Percentiles rank a stretch among this genome's conserved stretches.
Conservation (phyloP, 768 basidiomycete species). For the Lanmaoa pseudosensibilis region DNA sequence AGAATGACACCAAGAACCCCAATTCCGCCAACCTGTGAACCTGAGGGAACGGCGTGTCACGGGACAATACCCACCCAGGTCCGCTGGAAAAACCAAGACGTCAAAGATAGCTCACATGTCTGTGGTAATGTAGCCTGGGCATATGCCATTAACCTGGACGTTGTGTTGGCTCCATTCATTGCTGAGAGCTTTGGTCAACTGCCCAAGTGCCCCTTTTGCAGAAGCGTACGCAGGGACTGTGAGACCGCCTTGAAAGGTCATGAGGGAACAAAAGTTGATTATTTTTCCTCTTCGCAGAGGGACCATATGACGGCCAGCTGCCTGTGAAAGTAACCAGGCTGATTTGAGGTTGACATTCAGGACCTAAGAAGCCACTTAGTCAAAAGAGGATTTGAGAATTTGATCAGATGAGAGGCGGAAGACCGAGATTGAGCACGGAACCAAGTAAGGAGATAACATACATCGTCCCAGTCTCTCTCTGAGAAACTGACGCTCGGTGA, state of each 20-base stretch:
- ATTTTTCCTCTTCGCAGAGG: slow-evolving; percentile 67
- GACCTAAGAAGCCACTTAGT: slow-evolving; percentile 48
- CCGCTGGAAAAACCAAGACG: slow-evolving; percentile 9
- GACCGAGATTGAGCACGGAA: slow-evolving; percentile 9
- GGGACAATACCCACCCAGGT: slow-evolving; percentile 1
- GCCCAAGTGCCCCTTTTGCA: slow-evolving; percentile 85
- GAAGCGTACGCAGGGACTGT: slow-evolving; percentile 90
- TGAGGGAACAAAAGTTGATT: slow-evolving; percentile 62
- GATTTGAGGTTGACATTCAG: slow-evolving; percentile 87
- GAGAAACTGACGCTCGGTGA: slow-evolving; percentile 63
- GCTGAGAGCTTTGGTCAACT: slow-evolving; percentile 84
- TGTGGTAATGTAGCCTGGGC: slow-evolving; percentile 85
- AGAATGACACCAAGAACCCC: slow-evolving; percentile 7
- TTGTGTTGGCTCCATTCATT: slow-evolving; percentile 93
- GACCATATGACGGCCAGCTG: slow-evolving; percentile 90
- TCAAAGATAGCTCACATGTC: slow-evolving; percentile 63
- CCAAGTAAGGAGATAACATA: slow-evolving; percentile 40
- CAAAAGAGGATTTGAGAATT: slow-evolving; percentile 9
- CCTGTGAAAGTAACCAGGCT: slow-evolving; percentile 80
- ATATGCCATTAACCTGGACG: slow-evolving; percentile 86
- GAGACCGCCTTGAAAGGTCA: slow-evolving; percentile 56
- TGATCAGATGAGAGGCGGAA: slow-evolving; percentile 7
- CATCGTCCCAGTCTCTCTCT: slow-evolving; percentile 72
- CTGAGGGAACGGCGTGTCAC: slow-evolving; percentile 6
- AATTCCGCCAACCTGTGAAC: slow-evolving; percentile 4